Base-by-base conservation (phyloP, 495 filamentous ascomycete species). In the Podospora conica region DNA sequence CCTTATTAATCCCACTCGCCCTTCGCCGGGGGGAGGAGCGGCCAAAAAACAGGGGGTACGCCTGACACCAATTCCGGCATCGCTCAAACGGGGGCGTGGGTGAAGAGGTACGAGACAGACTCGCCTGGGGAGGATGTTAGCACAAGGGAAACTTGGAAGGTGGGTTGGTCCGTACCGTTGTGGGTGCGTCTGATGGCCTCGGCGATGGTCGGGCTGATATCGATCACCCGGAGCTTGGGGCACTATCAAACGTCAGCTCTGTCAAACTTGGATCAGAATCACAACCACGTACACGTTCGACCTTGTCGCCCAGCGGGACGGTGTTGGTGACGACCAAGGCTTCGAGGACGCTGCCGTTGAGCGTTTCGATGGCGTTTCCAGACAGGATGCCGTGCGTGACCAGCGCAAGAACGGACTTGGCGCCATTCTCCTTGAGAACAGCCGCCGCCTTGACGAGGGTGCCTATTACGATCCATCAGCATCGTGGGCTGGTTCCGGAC, bases 311-410 rank as follows among this genome's bases (percentile, higher is more conserved):
- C 64, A 96, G 86, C 53, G 94, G 94, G 27, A 98, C 92, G n/a
- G 93, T 98, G 79, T 98, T 98, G 29, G 96, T 98, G 60, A 97
- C 94, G 15, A 98, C 92, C 8, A 98, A 77, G 64, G 87, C 87
- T 65, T 80, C 86, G 69, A 98, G 78, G 67, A 84, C 81, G 74
- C 92, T 96, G 67, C 84, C 85, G 76, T 98, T 97, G 66, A 98
- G 81, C 53, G 87, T 93, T 76, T 94, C 90, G 63, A 96, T 94
- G 28, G 95, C 95, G 69, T 91, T 90, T 4, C 95, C 95, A 65
- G 90, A 93, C 29, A 98, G 80, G 65, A 98, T 97, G 31, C 93
- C 95, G 76, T 98, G 95, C 3, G 95, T 97, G 60, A 98, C 96
- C 63, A 98, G 92, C 31, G 96, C 95, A 61, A 97, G 88, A 60